Percentiles rank a stretch among this genome's conserved stretches.
Evolutionary conservation across 306 rosid genomes (phyloP).

Genomic region (Echinosophora koreensis): DNA sequence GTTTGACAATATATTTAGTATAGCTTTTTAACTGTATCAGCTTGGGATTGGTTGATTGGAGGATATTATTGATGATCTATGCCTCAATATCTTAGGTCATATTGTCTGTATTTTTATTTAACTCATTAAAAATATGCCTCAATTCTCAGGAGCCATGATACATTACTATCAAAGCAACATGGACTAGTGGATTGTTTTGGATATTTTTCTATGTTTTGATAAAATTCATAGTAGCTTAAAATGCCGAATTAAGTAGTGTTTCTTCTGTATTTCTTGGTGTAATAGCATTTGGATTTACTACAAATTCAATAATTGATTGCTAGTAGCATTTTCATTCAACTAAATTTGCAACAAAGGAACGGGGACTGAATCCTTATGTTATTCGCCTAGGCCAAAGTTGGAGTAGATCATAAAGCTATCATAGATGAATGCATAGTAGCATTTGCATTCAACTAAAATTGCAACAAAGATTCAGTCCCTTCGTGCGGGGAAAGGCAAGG

Average conservation of each 20-base stretch:
- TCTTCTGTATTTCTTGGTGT: neutral
- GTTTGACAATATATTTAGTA: neutral
- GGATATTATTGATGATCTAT: slow-evolving; percentile 2
- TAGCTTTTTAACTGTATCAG: neutral
- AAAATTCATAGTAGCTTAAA: neutral
- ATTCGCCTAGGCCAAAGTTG: no score
- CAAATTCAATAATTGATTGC: neutral
- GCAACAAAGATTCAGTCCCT: slow-evolving; percentile 81
- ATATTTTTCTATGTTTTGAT: neutral
- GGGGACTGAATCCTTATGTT: no score
- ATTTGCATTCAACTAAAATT: slow-evolving; percentile 50
- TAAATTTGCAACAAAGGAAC: no score
- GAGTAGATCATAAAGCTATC: no score
- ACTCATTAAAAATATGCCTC: neutral
- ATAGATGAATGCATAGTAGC: no score
- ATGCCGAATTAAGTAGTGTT: neutral
- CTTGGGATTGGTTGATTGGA: neutral
- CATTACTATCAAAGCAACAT: neutral
- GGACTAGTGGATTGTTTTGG: slow-evolving; percentile 8
- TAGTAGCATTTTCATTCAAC: no score
- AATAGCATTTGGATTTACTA: neutral
- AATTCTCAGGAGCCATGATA: neutral
- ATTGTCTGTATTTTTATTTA: neutral
- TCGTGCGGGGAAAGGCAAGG: slow-evolving; percentile 90
- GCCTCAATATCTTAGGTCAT: neutral